Base-by-base conservation (phyloP, 1,284 basidiomycete genomes). In the Sporisorium graminicola region DNA sequence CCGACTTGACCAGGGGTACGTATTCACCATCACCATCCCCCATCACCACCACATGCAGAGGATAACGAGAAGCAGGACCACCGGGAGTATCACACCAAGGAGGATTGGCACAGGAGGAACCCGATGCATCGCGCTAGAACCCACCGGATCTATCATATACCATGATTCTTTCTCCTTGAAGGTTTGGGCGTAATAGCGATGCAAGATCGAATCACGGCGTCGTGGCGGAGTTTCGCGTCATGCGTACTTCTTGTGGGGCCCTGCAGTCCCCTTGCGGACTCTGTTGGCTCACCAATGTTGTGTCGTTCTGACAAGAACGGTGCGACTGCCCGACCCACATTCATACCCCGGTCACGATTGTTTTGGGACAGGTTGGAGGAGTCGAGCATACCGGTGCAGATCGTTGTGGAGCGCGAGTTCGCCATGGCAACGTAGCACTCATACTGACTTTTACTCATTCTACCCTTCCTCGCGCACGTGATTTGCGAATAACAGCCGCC, bases 161-260 rank as follows among this genome's bases (percentile, higher is more conserved):
- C 58, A 52, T 37, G 47, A n/a, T 43, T 49, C n/a, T 44, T 26
- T 46, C 58, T 49, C 65, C 54, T 74, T 82, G 83, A 84, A 67
- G 82, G 82, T 75, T 61, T 62, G 83, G 83, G 83, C 79, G 83
- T 85, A 84, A 76, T 70, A 79, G 80, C 62, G 81, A 80, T 85
- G 83, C 83, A 58, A 85, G 13, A 85, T 50, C 62, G 50, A 80
- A 27, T 5, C 18, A 47, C 16, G 20, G 51, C 68, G 64, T 72
- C 52, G 46, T 59, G 64, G 60, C 70, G 59, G 60, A 59, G 57
- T 56, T 22, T 4, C 16, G 44, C 52, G 37, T 37, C 40, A 29
- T 42, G 53, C 29, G 56, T 43, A 24, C 53, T 65, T 58, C 59
- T 71, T 50, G 68, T 58, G 63, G 68, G 63, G 63, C 54, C 18